Conservation (phyloP, 2,329 filamentous ascomycete species). For the Talaromyces sp. region DNA sequence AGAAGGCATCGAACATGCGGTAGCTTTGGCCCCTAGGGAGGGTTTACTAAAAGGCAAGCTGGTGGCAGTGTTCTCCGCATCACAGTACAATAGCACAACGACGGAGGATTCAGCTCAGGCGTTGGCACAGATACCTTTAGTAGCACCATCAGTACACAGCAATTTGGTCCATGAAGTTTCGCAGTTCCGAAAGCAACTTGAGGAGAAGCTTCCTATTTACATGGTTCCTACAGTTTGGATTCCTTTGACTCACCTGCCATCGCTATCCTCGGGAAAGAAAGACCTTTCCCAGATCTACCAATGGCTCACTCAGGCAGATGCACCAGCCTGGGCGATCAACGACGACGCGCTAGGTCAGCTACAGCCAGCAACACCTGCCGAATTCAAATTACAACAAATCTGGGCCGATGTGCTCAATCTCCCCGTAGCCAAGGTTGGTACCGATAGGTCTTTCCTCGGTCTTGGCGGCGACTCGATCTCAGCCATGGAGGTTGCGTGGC, state of each 20-base stretch:
- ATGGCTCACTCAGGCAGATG: not conserved
- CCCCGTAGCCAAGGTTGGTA: not conserved
- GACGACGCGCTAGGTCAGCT: not conserved
- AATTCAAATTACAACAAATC: not conserved
- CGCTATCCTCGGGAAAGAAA: not conserved
- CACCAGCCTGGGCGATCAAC: not conserved
- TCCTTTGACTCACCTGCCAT: not conserved
- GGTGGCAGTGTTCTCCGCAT: not conserved
- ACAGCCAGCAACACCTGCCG: not conserved
- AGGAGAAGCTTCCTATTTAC: not conserved
- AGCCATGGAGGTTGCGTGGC: not conserved
- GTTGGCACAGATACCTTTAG: not conserved
- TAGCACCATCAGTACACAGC: not conserved
- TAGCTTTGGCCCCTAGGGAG: not conserved
- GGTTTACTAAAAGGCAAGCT: not conserved
- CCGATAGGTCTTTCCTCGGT: not conserved
- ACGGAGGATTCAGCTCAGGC: not conserved
- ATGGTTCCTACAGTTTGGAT: constrained; percentile 2
- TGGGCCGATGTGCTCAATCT: not conserved
- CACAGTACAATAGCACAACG: not conserved
- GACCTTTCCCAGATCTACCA: not conserved
- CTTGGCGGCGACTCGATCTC: constrained; percentile 2
- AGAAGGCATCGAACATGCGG: not conserved
- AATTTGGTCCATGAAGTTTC: not conserved
- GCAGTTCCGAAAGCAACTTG: not conserved